A percentile compares a stretch with the other conserved stretches of the same genome.
These are phyloP conservation scores for Scleroderma bovista DNA, from an alignment of 768 basidiomycete genomes.

Conservation along the genomic window DNA sequence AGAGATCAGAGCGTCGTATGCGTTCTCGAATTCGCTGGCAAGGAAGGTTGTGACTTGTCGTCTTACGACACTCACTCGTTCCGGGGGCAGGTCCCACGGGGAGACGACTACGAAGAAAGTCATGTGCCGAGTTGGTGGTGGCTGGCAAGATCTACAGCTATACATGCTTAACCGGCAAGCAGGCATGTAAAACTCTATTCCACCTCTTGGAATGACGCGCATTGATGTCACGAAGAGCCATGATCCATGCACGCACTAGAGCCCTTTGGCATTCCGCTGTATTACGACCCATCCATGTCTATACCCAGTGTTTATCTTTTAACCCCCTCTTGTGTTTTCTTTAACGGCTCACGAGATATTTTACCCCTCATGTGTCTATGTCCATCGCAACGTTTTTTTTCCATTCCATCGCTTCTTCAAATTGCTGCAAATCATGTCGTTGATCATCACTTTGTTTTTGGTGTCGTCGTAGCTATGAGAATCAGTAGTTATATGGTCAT, in stretches of 20 bases:
- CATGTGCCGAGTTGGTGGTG: slow-evolving; percentile 87
- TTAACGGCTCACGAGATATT: slow-evolving; percentile 2
- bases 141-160: slow-evolving; percentile 75
- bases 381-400: slow-evolving; percentile 12
- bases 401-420: background rate
- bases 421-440: slow-evolving; percentile 10
- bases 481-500: slow-evolving; percentile 7
- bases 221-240: slow-evolving; percentile 11
- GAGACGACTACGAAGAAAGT: slow-evolving; percentile 61
- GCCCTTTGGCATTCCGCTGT: slow-evolving; percentile 21
- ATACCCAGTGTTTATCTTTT: slow-evolving; percentile 1
- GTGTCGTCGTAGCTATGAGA: slow-evolving; percentile 21
- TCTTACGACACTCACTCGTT: slow-evolving; percentile 70
- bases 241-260: slow-evolving; percentile 23
- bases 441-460: slow-evolving; percentile 15
- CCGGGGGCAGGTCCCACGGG: slow-evolving; percentile 40
- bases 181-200: slow-evolving; percentile 39
- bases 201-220: background rate
- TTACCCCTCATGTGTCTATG: slow-evolving; percentile 5
- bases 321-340: slow-evolving; percentile 1
- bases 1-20: slow-evolving; percentile 81
- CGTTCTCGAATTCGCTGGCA: slow-evolving; percentile 67
- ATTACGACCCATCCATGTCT: slow-evolving; percentile 18
- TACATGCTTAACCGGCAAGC: slow-evolving; percentile 76
- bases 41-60: slow-evolving; percentile 75